These are phyloP conservation scores for Leccinum sublutescens DNA, from an alignment of 768 basidiomycete species.

Conservation along the genomic window DNA sequence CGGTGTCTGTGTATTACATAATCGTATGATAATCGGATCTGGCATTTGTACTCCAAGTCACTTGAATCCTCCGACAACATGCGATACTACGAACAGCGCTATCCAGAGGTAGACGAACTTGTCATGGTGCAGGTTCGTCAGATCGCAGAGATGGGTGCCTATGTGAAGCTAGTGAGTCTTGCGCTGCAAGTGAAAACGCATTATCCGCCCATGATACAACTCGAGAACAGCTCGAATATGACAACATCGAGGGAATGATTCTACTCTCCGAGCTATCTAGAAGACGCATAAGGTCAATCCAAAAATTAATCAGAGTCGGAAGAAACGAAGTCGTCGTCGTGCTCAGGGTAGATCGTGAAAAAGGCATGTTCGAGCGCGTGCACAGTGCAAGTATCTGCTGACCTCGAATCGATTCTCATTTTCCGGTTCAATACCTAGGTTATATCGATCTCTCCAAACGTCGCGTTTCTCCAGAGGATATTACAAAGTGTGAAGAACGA, in stretches of 20 bases:
- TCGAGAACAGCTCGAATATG: constrained; percentile 82
- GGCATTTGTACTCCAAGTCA: neutral
- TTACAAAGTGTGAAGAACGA: constrained; percentile 97
- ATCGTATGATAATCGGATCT: neutral
- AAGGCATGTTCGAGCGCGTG: constrained; percentile 54
- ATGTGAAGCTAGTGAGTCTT: constrained; percentile 89
- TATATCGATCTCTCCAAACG: constrained; percentile 99
- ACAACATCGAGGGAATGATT: constrained; percentile 99
- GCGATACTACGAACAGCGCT: constrained; percentile 92
- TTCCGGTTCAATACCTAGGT: constrained; percentile 44
- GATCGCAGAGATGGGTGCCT: constrained; percentile 99
- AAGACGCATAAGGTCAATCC: constrained; percentile 94
- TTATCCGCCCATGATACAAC: neutral
- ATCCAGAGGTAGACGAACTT: constrained; percentile 95
- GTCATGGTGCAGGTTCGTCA: constrained; percentile 99
- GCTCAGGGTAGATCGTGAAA: constrained; percentile 97
- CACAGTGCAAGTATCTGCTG: neutral
- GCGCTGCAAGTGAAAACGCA: neutral
- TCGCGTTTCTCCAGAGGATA: constrained; percentile 96
- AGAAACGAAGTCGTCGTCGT: constrained; percentile 99
- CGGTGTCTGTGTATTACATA: neutral
- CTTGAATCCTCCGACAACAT: constrained; percentile 36
- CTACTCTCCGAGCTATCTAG: constrained; percentile 96
- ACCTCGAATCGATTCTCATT: neutral
- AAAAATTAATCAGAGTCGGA: constrained; percentile 96